phyloP scores from a whole-genome alignment of 2,329 filamentous ascomycete species.

The Ceratocystiopsis sp. region DNA sequence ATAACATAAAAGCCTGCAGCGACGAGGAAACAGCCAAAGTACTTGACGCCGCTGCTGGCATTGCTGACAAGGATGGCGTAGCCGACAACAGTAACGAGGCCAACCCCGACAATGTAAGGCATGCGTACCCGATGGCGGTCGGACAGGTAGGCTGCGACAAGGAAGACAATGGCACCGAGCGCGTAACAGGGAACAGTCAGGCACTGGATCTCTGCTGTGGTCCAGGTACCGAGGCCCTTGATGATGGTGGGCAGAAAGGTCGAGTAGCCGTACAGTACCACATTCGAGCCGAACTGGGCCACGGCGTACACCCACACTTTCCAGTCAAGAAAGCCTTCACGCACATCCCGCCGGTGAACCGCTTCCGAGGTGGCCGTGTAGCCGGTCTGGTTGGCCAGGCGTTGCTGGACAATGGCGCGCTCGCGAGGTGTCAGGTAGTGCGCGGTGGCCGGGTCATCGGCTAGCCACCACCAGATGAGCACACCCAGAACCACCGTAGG shows the following conservation, averaged over 20 bases:
- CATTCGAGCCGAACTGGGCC: conserved; percentile 56
- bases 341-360: conserved; percentile 42
- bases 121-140: conserved; percentile 51
- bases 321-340: conserved; percentile 54
- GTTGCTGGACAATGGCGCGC: conserved; percentile 25
- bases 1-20: conserved; percentile 53
- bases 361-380: conserved; percentile 26
- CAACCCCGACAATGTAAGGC: conserved; percentile 46
- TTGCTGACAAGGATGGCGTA: conserved; percentile 52
- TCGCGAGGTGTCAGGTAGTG: conserved; percentile 39
- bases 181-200: conserved; percentile 67
- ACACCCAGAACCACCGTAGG: conserved; percentile 36
- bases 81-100: conserved; percentile 44
- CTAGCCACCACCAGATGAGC: conserved; percentile 37
- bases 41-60: conserved; percentile 44
- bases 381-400: conserved; percentile 24
- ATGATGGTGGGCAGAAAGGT: conserved; percentile 72
- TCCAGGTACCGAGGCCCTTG: conserved; percentile 45
- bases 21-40: conserved; percentile 56
- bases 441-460: conserved; percentile 42
- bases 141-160: conserved; percentile 46
- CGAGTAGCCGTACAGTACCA: conserved; percentile 58
- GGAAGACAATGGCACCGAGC: conserved; percentile 52
- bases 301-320: conserved; percentile 55
- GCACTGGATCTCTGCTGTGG: conserved; percentile 49